Evolutionary conservation across 768 basidiomycete genomes (phyloP).

Genomic region (Boletus subparvulus): DNA sequence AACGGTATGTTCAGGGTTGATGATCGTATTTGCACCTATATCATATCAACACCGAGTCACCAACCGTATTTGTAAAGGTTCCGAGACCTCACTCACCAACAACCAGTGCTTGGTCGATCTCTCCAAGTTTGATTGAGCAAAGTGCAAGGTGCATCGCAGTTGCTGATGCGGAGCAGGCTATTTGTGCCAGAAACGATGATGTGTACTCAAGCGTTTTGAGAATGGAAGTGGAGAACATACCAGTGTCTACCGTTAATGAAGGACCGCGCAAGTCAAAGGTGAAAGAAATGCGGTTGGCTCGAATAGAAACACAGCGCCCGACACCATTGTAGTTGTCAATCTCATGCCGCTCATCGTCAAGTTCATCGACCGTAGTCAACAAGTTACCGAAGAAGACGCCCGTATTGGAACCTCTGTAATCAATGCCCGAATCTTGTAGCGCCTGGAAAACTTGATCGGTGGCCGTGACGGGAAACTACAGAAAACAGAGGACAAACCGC

Average conservation of each 20-base stretch:
- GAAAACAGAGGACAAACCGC: conserved; percentile 12
- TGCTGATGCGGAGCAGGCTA: conserved; percentile 46
- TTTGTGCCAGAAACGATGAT: not conserved
- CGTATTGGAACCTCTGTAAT: conserved; percentile 43
- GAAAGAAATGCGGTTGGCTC: conserved; percentile 36
- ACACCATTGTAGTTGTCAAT: conserved; percentile 29
- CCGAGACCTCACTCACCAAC: conserved; percentile 15
- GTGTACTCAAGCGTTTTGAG: not conserved
- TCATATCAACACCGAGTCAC: not conserved
- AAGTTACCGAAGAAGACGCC: conserved; percentile 42
- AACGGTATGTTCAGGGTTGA: conserved; percentile 29
- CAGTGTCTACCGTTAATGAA: conserved; percentile 45
- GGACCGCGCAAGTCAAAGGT: conserved; percentile 43
- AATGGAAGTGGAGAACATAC: conserved; percentile 2
- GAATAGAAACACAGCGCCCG: conserved; percentile 32
- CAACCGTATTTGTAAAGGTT: no score
- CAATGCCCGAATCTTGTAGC: conserved; percentile 48
- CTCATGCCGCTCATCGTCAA: conserved; percentile 29
- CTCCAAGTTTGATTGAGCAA: conserved; percentile 42
- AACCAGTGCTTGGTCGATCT: conserved; percentile 49
- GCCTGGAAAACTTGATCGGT: conserved; percentile 15
- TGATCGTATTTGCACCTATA: conserved; percentile 29
- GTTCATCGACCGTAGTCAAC: conserved; percentile 27
- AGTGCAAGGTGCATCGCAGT: conserved; percentile 49
- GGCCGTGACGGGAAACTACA: not conserved